These are phyloP conservation scores for Cymbopogon flexuosus DNA, from an alignment of 202 grass and related monocot species.

Conservation along the genomic window DNA sequence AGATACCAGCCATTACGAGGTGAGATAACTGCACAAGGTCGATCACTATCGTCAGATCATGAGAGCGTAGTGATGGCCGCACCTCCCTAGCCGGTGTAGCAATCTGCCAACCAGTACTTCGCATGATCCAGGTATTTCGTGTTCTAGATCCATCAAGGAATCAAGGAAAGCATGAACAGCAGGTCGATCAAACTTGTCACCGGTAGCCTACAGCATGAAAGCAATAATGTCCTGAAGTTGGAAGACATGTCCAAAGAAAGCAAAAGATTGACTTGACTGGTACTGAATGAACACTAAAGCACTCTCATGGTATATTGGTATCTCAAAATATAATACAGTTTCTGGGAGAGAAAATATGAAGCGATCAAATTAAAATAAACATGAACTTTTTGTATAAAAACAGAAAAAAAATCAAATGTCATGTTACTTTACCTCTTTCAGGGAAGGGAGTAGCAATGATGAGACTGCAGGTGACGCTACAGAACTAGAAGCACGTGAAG, in stretches of 20 bases:
- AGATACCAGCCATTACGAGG: not conserved
- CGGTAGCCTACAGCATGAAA: slow-evolving; percentile 49
- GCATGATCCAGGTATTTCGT: slow-evolving; percentile 75
- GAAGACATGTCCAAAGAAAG: slow-evolving; percentile 9
- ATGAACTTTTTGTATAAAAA: not conserved
- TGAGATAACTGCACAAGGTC: slow-evolving; percentile 11
- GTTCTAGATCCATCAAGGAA: slow-evolving; percentile 85
- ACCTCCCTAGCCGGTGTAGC: slow-evolving; percentile 76
- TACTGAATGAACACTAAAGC: not conserved
- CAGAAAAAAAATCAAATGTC: not conserved
- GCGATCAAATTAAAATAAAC: not conserved
- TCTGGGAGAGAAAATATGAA: not conserved
- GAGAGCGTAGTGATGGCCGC: not conserved
- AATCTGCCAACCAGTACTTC: slow-evolving; percentile 60
- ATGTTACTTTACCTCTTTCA: slow-evolving; percentile 70
- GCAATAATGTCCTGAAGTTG: slow-evolving; percentile 10
- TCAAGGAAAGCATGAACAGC: slow-evolving; percentile 49
- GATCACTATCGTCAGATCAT: not conserved
- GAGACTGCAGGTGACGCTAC: slow-evolving; percentile 74
- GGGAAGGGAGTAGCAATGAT: slow-evolving; percentile 71
- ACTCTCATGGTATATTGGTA: not conserved
- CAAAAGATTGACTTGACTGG: not conserved
- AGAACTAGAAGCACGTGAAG: slow-evolving; percentile 49
- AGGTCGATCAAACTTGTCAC: slow-evolving; percentile 56
- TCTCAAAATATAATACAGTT: not conserved